These are phyloP conservation scores for Trichoderma virens DNA, from an alignment of 495 filamentous ascomycete genomes.

Conservation along the genomic window DNA sequence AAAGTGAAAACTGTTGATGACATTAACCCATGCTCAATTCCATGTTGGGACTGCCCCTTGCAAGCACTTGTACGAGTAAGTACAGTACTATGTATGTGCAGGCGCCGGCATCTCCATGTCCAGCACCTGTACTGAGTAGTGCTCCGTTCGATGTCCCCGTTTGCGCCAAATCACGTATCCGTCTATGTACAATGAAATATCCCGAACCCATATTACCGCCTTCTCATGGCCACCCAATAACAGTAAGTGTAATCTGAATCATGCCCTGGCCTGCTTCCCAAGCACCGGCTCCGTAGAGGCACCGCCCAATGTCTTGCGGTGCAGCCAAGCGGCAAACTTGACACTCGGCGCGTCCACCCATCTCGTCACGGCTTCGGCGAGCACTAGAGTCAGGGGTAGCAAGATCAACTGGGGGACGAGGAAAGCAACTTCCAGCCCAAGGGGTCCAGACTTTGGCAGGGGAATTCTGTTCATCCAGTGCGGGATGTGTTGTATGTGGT, in stretches of 20 bases:
- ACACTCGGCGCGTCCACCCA: slow-evolving; percentile 50
- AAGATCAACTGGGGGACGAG: slow-evolving; percentile 46
- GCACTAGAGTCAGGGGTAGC: slow-evolving; percentile 48
- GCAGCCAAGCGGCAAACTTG: slow-evolving; percentile 45
- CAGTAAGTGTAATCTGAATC: background rate
- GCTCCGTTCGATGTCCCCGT: background rate
- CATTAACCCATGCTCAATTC: background rate
- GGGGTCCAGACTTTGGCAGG: slow-evolving; percentile 40
- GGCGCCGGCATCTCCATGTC: no score
- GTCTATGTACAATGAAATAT: background rate
- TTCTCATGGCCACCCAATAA: background rate
- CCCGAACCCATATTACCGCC: slow-evolving; percentile 3
- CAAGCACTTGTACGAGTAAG: background rate
- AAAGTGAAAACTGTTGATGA: background rate
- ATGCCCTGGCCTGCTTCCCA: slow-evolving; percentile 11
- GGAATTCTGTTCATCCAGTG: slow-evolving; percentile 39
- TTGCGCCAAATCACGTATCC: background rate
- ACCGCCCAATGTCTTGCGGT: slow-evolving; percentile 27
- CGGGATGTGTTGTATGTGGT: slow-evolving; percentile 27
- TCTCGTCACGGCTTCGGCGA: slow-evolving; percentile 48
- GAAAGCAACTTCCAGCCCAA: slow-evolving; percentile 49
- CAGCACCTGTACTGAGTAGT: background rate
- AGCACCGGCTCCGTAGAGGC: background rate
- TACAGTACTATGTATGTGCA: no score
- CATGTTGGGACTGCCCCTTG: slow-evolving; percentile 6